These are phyloP conservation scores for Mycena maculata DNA, from an alignment of 768 basidiomycete species.

Conservation along the genomic window DNA sequence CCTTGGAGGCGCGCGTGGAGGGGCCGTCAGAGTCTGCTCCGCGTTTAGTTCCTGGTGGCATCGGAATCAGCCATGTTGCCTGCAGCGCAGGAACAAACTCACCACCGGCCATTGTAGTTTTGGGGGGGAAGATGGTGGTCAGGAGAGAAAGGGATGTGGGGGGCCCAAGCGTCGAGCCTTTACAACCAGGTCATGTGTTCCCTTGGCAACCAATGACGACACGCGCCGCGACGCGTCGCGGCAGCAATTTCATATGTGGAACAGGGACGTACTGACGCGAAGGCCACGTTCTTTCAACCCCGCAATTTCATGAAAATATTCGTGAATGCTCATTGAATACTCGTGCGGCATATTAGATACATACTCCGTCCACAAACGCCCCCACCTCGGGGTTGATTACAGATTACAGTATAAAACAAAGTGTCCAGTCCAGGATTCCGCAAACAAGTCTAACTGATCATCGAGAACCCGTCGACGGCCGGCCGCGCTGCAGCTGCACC, in stretches of 20 bases:
- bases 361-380: background rate
- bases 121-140: constrained; percentile 16
- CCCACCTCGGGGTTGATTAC: constrained; percentile 10
- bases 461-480: background rate
- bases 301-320: too few species aligned
- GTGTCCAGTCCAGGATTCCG: background rate
- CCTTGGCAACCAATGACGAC: background rate
- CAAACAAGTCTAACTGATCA: constrained; percentile 1
- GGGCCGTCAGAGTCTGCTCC: constrained; percentile 47
- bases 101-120: constrained; percentile 16
- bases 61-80: background rate
- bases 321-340: background rate
- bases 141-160: constrained; percentile 14
- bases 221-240: constrained; percentile 1
- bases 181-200: background rate
- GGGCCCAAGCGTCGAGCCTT: background rate
- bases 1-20: constrained; percentile 61
- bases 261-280: too few species aligned
- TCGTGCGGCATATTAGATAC: background rate
- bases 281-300: too few species aligned
- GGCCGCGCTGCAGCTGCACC: background rate
- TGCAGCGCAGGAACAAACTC: background rate
- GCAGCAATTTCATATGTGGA: too few species aligned
- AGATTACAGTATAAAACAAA: constrained; percentile 5
- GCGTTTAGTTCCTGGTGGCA: constrained; percentile 55